Base-by-base conservation (phyloP, 2,329 filamentous ascomycete genomes). In the Alternaria brassicae region DNA sequence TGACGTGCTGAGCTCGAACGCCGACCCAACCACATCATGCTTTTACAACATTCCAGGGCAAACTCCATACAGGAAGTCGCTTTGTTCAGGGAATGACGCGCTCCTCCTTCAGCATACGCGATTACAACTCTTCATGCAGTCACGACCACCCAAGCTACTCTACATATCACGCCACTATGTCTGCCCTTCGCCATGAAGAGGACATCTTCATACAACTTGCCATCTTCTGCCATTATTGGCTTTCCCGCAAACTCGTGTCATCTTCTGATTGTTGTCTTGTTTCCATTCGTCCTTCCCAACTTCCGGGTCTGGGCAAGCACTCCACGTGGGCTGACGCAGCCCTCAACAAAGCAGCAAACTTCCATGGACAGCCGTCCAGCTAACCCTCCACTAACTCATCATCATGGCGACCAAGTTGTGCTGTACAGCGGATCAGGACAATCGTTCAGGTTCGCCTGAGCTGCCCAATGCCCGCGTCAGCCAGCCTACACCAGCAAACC, bases 321-420 rank as follows among this genome's bases (percentile, higher is more conserved):
- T 51, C 32, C 45, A 41, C 52, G 57, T 59, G 57, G 37, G 39
- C 23, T 40, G 32, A 21, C 39, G 30, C 40, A 12, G 21, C 19
- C 23, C 13, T 59, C 39, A 56, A 56, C 45, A 56, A 56, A 56
- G 30, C 27, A 39, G 34, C 47, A 56, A 13, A 39, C 17, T 23
- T 36, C 36, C n/a, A 40, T 12, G 9, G 5, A 17, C 23, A 23
- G 23, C 50, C 21, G 10, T 27, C n/a, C 30, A 40, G 34, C 36
- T 39, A 23, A 7, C 19, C 30, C 27, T 36, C n/a, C 27, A 37
- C 36, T 25, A 25, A 30, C 28, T 54, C 19, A 13, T 39, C 27
- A 60, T 15, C 36, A 77, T 77, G 74, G 69, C 74, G 5, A 67
- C 72, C 32, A 74, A 69, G 48, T 61, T 77, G 15, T 77, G 75